Percentiles rank a stretch among this genome's conserved stretches.
Evolutionary conservation across 1,284 basidiomycete genomes (phyloP).

Genomic region (Taiwanofungus camphoratus): DNA sequence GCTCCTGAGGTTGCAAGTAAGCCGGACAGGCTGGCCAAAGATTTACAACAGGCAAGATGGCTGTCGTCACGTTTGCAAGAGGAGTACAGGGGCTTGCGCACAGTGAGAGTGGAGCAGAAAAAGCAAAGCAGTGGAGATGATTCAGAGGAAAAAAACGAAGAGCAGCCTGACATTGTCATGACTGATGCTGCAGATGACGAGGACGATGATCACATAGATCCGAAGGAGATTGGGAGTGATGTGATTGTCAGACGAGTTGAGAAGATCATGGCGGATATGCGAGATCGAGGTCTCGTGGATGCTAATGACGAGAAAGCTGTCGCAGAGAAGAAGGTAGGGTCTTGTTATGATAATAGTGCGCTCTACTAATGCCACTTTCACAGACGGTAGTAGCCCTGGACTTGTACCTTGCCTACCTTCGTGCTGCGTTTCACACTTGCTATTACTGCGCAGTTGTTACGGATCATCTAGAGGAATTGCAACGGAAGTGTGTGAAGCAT

Average conservation of each 20-base stretch:
- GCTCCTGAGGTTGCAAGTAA: slow-evolving; percentile 78
- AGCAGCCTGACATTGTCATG: slow-evolving; percentile 39
- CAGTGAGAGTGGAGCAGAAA: slow-evolving; percentile 32
- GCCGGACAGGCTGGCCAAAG: slow-evolving; percentile 73
- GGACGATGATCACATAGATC: slow-evolving; percentile 50
- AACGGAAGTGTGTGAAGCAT: slow-evolving; percentile 90
- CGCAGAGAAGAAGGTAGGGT: slow-evolving; percentile 61
- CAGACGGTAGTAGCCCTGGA: slow-evolving; percentile 76
- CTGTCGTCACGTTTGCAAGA: slow-evolving; percentile 73
- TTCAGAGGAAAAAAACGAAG: slow-evolving; percentile 14
- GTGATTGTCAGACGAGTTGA: slow-evolving; percentile 73
- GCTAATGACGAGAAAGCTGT: slow-evolving; percentile 57
- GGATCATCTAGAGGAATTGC: slow-evolving; percentile 90
- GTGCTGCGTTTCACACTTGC: slow-evolving; percentile 83
- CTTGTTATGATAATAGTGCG: too few species aligned
- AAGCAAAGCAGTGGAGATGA: slow-evolving; percentile 13
- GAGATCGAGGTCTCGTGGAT: slow-evolving; percentile 53
- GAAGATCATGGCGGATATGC: slow-evolving; percentile 62
- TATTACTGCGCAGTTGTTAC: slow-evolving; percentile 92
- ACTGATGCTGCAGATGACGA: slow-evolving; percentile 36
- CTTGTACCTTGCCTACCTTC: slow-evolving; percentile 79
- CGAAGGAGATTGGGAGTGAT: slow-evolving; percentile 55
- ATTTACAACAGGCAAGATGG: slow-evolving; percentile 67
- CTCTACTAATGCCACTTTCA: slow-evolving; percentile 5
- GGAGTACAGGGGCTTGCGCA: slow-evolving; percentile 49